Conservation (phyloP, 192 early-diverging fungal species). For the Backusella tarrabulga region DNA sequence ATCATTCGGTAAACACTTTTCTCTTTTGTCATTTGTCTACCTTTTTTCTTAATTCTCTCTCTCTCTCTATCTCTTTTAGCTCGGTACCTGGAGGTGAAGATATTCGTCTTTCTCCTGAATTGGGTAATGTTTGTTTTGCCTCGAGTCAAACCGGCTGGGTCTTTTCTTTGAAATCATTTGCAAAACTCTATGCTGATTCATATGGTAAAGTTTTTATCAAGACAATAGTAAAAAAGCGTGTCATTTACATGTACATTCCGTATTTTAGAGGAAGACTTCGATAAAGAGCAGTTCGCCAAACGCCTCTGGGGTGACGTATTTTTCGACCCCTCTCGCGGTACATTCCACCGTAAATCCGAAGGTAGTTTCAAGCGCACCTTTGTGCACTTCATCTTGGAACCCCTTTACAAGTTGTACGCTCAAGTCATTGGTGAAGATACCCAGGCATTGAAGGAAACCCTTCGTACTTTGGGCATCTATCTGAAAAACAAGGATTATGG, state of each 20-base stretch:
- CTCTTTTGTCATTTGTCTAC: not conserved
- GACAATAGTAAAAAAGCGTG: not conserved
- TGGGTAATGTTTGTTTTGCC: conserved; percentile 96
- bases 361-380: conserved; percentile 77
- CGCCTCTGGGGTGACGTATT: conserved; percentile 98
- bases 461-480: conserved; percentile 78
- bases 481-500: conserved; percentile 75
- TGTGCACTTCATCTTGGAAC: conserved; percentile 95
- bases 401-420: conserved; percentile 91
- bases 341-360: conserved; percentile 74
- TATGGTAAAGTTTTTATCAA: conserved; percentile 51
- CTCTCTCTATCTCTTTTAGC: not conserved
- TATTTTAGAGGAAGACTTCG: conserved; percentile 51
- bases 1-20: conserved; percentile 52
- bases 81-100: conserved; percentile 49
- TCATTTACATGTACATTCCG: not conserved
- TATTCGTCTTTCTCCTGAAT: conserved; percentile 86
- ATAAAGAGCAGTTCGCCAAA: conserved; percentile 78
- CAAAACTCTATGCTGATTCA: conserved; percentile 81
- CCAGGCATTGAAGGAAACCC: conserved; percentile 62
- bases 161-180: conserved; percentile 91
- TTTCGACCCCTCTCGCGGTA: conserved; percentile 76
- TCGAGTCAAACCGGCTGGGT: conserved; percentile 89
- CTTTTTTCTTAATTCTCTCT: not conserved
- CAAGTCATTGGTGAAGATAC: conserved; percentile 81